These are phyloP conservation scores for Solanum rostratum DNA, from an alignment of 257 asterid species.

Conservation along the genomic window DNA sequence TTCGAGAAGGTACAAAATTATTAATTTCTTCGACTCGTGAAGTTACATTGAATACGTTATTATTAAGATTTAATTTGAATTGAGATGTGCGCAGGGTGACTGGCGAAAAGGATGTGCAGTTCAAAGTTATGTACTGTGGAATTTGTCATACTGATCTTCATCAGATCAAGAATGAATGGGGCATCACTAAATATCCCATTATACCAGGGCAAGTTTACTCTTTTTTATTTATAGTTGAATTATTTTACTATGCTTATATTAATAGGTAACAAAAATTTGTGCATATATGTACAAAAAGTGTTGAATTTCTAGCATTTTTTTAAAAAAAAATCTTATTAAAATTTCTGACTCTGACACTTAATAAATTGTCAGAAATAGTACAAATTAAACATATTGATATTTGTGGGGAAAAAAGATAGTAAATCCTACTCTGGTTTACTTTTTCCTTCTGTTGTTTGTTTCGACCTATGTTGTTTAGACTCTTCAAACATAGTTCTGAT, in stretches of 20 bases:
- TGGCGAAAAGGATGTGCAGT: too few relatives aligned
- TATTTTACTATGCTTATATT: not conserved
- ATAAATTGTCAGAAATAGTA: too few relatives aligned
- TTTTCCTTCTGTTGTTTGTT: accelerated
- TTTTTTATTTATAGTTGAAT: not conserved
- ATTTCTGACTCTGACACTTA: too few relatives aligned
- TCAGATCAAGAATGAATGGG: constrained; percentile 36
- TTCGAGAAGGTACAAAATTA: too few relatives aligned
- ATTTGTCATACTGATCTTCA: constrained; percentile 43
- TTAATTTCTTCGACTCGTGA: too few relatives aligned
- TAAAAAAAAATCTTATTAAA: too few relatives aligned
- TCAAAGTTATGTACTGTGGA: constrained; percentile 39
- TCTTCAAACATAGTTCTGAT: accelerated
- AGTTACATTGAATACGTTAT: too few relatives aligned
- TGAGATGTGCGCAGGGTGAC: constrained; percentile 1
- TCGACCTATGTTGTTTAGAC: not conserved
- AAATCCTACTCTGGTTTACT: not conserved
- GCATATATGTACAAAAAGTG: too few relatives aligned
- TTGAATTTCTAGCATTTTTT: too few relatives aligned
- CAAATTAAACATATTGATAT: not conserved
- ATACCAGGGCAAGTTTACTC: constrained; percentile 32
- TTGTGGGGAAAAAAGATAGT: not conserved
- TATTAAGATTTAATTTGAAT: not conserved
- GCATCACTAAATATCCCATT: constrained; percentile 22
- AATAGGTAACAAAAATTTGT: not conserved